Evolutionary conservation across 352 stramenopile genomes (phyloP), one percentile per base, ranked within the genome.

Genomic region (Phytophthora hybrid): DNA sequence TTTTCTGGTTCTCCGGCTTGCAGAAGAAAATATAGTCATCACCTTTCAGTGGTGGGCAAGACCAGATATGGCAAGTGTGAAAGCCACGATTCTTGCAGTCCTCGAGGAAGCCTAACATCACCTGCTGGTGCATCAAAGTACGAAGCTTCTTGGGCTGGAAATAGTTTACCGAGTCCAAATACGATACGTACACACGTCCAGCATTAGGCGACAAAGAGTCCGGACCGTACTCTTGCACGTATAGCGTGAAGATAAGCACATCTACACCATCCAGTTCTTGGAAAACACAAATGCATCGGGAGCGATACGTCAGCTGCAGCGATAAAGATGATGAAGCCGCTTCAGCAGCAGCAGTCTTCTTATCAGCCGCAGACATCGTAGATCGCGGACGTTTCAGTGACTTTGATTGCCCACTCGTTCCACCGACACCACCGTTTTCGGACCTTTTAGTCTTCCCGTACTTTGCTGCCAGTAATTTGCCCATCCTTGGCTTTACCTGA

Each of bases 1-100:
- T 97, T 60, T 96, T 95, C 68, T 97, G 92, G 66, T 97, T 95
- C 59, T 96, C 89, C 8, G 92, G 92, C 59, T 97, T 95, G 78
- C 91, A 97, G 53, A 95, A 95, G 65, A 97, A 96, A 67, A 97
- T 97, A 55, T 97, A 97, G 56, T 96, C 89, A 37, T 97, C 90
- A 21, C 91, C 90, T 56, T 96, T 96, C 6, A 94, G 66, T 2
- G 91, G 91, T 32, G 91, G 91, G 62, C 91, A 97, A n/a, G 90
- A 95, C 91, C 91, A 97, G 73, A 97, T 97, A 63, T 97, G 91
- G 21, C 84, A 92, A 18, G 88, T 95, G 34, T 95, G 88, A 63
- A 95, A 97, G 6, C 91, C 91, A 46, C 89, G 90, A 58, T 96
- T 86, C 66, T 94, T 94, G 69, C 88, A 95, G 66, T 97, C 88